These are phyloP conservation scores for Pichia gijzeniarum DNA, from an alignment of 805 yeast species.

Conservation along the genomic window DNA sequence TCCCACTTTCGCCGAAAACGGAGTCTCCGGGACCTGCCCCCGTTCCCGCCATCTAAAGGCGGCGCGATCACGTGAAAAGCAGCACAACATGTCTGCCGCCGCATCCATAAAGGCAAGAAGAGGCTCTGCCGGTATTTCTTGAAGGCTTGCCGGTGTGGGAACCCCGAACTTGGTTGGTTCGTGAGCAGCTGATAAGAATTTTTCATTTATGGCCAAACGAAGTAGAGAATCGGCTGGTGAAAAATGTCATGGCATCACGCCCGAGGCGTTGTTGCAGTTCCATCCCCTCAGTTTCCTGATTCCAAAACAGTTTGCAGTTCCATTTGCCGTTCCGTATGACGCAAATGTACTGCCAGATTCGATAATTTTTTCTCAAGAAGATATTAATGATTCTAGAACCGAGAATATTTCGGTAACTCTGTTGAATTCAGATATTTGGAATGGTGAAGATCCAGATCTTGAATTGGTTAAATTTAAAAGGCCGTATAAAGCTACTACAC, in stretches of 20 bases:
- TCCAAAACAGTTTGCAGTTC: constrained; percentile 33
- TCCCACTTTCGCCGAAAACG: too few relatives aligned
- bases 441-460: constrained; percentile 18
- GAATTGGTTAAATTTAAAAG: constrained; percentile 29
- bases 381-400: constrained; percentile 1
- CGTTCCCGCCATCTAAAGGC: too few relatives aligned
- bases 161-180: too few relatives aligned
- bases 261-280: constrained; percentile 20
- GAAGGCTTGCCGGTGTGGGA: too few relatives aligned
- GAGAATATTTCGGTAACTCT: constrained; percentile 14
- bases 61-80: too few relatives aligned
- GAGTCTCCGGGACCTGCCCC: too few relatives aligned
- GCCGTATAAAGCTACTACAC: constrained; percentile 20
- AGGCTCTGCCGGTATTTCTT: too few relatives aligned
- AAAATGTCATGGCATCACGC: constrained; percentile 10
- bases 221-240: background rate
- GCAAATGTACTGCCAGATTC: constrained; percentile 8
- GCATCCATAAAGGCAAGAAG: too few relatives aligned
- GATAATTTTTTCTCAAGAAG: constrained; percentile 8
- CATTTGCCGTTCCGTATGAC: constrained; percentile 26
- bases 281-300: constrained; percentile 33
- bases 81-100: too few relatives aligned
- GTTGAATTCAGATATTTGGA: constrained; percentile 17
- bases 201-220: constrained; percentile 4
- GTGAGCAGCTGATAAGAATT: too few relatives aligned